Conservation (phyloP, 2,329 filamentous ascomycete species). For the Trichoderma sp. region DNA sequence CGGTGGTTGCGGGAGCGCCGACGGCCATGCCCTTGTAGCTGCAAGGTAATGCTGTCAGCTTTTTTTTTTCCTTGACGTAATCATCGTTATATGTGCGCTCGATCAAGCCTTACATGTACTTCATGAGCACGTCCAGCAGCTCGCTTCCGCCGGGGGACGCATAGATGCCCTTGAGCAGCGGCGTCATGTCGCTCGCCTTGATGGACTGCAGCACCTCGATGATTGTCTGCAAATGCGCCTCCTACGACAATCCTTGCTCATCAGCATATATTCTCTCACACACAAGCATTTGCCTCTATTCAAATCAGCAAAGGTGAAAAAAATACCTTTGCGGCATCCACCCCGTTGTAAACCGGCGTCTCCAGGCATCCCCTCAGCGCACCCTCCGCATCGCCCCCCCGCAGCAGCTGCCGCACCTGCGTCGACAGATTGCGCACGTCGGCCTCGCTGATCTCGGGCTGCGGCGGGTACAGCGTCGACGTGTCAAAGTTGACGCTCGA, state of each 20-base stretch:
- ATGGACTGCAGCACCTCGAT: conserved; percentile 95
- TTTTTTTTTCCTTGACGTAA: background rate
- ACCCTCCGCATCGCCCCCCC: conserved; percentile 84
- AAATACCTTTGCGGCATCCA: conserved; percentile 59
- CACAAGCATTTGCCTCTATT: background rate
- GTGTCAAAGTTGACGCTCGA: conserved; percentile 90
- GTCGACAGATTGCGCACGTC: conserved; percentile 76
- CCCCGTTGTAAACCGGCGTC: conserved; percentile 73
- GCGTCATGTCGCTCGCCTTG: conserved; percentile 92
- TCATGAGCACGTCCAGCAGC: conserved; percentile 90
- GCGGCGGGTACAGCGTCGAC: conserved; percentile 75
- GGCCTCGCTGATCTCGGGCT: conserved; percentile 71
- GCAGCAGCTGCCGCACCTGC: conserved; percentile 84
- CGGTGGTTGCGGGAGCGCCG: conserved; percentile 36
- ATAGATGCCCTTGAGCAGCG: conserved; percentile 81
- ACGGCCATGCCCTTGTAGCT: conserved; percentile 89
- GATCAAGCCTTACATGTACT: conserved; percentile 75
- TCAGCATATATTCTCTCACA: background rate
- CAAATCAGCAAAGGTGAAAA: background rate
- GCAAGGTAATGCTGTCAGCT: background rate
- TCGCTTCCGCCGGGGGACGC: conserved; percentile 77
- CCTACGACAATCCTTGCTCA: conserved; percentile 50
- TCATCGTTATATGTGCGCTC: background rate
- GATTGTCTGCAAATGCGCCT: conserved; percentile 83
- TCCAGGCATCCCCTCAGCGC: conserved; percentile 83